Base-by-base conservation (phyloP, 768 basidiomycete species). In the Lentinula raphanica region DNA sequence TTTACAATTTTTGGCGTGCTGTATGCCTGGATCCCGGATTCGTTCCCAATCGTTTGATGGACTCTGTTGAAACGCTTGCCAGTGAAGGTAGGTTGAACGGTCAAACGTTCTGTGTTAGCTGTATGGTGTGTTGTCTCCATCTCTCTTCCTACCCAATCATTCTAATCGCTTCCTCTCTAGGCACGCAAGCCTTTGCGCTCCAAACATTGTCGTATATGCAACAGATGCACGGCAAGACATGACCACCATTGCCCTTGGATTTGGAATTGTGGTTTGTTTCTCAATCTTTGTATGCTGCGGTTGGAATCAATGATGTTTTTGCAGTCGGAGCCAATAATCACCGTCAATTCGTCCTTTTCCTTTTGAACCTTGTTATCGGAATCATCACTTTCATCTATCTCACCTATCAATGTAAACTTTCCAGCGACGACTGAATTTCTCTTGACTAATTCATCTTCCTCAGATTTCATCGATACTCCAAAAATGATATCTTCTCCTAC, bases 201-300 rank as follows among this genome's bases (percentile, higher is more conserved):
- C 29, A 98, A 96, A 70, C 97, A 99, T 67, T 98, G 95, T 74
- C 85, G 95, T 11, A 78, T 89, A 23, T 98, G 95, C 66, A 88
- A 95, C 65, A 85, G 86, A 51, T 99, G 97, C 65, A 80, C 93
- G 19, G 90, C 91, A 12, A 79, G 94, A 48, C 91, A 87, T 66
- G 97, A 99, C 66, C 97, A 99, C 65, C 95, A 99, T 65, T 98
- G 97, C 64, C 97, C 96, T 1, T 99, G 97, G 97, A 87, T 98
- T 15, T 99, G 95, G 95, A 98, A 98, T 72, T 98, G 96, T 69
- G 86, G 92, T 93, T 68, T 27, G 88, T 53, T 27, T 39, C 25
- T 71, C 31, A 60, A 7, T n/a, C 13, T n/a, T 25, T 38, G 19
- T 31, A 32, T 13, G 23, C 5, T 25, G 29, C 31, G 9, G 21